Conservation (phyloP, 805 yeast species). For the Candida ascalaphidarum region DNA sequence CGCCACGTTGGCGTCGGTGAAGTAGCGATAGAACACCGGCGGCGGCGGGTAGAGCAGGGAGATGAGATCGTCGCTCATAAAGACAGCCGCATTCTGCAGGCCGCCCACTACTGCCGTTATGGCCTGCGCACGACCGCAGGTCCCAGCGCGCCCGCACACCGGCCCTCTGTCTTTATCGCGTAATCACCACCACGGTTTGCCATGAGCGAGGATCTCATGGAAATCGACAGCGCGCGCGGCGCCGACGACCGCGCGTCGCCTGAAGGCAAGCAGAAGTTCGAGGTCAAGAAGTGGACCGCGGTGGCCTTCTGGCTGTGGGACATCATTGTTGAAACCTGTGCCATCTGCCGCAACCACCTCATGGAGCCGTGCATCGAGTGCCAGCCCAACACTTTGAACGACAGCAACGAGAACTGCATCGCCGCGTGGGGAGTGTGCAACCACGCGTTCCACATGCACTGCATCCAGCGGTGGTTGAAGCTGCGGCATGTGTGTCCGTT, state of each 20-base stretch:
- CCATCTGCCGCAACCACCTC: conserved; percentile 94
- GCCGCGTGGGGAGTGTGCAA: conserved; percentile 98
- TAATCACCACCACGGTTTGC: too few relatives aligned
- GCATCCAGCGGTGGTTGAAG: conserved; percentile 91
- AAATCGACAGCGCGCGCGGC: conserved; percentile 5
- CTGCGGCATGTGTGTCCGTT: conserved; percentile 95
- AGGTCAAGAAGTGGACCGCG: conserved; percentile 96
- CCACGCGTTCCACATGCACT: conserved; percentile 97
- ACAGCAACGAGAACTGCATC: conserved; percentile 62
- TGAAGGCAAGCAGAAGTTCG: conserved; percentile 61
- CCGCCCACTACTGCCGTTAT: too few relatives aligned
- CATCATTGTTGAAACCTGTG: conserved; percentile 90
- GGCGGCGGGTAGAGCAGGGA: conserved; percentile 91
- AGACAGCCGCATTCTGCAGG: too few relatives aligned
- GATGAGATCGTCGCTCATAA: conserved; percentile 22
- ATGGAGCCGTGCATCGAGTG: conserved; percentile 99
- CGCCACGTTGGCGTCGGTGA: conserved; percentile 59
- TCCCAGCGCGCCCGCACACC: conserved; percentile 9
- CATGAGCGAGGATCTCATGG: conserved; percentile 7
- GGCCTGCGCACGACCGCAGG: conserved; percentile 1
- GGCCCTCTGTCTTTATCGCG: too few relatives aligned
- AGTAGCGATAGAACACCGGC: conserved; percentile 71
- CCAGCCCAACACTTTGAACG: conserved; percentile 66
- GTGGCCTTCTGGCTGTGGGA: conserved; percentile 99
- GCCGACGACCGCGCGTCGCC: conserved; percentile 13